phyloP scores from a whole-genome alignment of 148 eudicot genomes.

The Beta vulgaris region DNA sequence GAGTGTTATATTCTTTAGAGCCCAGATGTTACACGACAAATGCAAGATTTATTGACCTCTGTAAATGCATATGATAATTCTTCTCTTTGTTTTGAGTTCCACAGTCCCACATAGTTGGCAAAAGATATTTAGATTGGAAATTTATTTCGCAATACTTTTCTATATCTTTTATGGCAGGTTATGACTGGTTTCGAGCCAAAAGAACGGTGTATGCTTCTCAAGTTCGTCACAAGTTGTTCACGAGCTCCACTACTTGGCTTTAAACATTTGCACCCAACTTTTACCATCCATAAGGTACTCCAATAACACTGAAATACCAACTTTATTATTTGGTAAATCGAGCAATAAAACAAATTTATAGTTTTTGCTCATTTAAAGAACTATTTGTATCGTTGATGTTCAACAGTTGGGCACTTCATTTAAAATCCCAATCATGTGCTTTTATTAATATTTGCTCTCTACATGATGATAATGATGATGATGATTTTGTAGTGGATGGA shows the following conservation, averaged over 20 bases:
- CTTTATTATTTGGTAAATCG: background rate
- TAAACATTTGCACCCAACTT: constrained; percentile 89
- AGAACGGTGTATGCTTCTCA: constrained; percentile 85
- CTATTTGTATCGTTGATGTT: background rate
- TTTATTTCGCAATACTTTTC: too few relatives aligned
- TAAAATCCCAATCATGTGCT: background rate
- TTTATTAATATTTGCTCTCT: background rate
- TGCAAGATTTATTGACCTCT: background rate
- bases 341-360: too few relatives aligned
- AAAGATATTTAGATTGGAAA: background rate
- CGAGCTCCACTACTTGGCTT: constrained; percentile 96
- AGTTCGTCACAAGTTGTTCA: constrained; percentile 97
- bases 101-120: background rate
- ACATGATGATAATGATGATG: background rate
- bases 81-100: background rate
- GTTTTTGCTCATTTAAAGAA: too few relatives aligned
- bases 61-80: background rate
- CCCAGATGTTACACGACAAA: background rate
- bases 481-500: background rate
- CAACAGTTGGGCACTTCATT: background rate
- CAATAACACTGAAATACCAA: background rate
- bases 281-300: constrained; percentile 90
- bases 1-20: background rate
- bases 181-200: constrained; percentile 70
- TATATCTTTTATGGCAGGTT: constrained; percentile 43